These are phyloP conservation scores for Trichophyton schoenleinii DNA, from an alignment of 2,329 filamentous ascomycete species.

Conservation along the genomic window DNA sequence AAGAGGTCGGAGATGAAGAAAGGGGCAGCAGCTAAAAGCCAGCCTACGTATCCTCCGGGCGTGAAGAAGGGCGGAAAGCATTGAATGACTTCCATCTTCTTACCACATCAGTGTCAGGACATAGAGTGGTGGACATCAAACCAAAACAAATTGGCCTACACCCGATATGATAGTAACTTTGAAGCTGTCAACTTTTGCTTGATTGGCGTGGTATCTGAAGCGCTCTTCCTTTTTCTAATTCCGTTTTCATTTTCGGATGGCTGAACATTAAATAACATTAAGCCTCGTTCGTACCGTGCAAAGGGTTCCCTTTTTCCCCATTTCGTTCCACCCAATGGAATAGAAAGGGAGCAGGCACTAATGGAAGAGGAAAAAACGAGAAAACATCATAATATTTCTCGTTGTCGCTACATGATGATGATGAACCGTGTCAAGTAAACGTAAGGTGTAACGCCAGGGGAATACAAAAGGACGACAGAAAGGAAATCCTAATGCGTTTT, in stretches of 20 bases:
- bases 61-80: not conserved
- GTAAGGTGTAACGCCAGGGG: slow-evolving; percentile 18
- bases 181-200: not conserved
- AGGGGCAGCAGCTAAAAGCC: slow-evolving; percentile 15
- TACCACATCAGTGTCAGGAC: not conserved
- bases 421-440: slow-evolving; percentile 6
- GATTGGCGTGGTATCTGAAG: not conserved
- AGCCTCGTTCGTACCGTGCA: slow-evolving; percentile 1
- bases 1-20: slow-evolving; percentile 29
- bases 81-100: not conserved
- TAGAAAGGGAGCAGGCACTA: not conserved
- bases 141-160: not conserved
- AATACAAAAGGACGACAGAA: slow-evolving; percentile 18
- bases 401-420: slow-evolving; percentile 4
- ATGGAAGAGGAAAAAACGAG: not conserved
- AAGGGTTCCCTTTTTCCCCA: not conserved
- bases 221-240: not conserved
- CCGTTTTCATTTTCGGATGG: slow-evolving; percentile 2
- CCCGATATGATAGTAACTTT: not conserved
- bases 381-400: slow-evolving; percentile 3
- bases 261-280: slow-evolving; percentile 1
- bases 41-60: slow-evolving; percentile 3
- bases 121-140: not conserved
- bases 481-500: slow-evolving; percentile 20
- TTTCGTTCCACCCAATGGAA: slow-evolving; percentile 1